Percentiles rank a stretch among this genome's conserved stretches.
Evolutionary conservation across 768 basidiomycete species (phyloP).

Genomic region (Mycena kentingensis): DNA sequence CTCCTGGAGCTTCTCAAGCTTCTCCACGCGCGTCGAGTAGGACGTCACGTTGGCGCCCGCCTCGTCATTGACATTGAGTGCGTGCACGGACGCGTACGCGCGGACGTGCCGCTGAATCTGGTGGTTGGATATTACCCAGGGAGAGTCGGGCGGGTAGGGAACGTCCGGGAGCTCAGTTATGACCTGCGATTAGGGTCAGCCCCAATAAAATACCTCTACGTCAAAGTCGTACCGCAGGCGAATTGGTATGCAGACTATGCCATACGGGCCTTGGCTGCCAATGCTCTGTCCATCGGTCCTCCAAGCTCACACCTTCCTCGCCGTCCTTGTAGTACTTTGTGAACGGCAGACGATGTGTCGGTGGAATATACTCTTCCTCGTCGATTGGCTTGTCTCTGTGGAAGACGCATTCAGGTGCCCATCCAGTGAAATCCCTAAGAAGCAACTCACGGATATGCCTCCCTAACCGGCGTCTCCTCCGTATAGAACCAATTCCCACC

Average conservation of each 20-base stretch:
- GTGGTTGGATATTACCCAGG: conserved; percentile 25
- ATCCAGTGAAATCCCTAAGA: no score
- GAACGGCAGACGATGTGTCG: conserved; percentile 9
- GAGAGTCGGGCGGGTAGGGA: conserved; percentile 22
- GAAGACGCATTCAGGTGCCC: no score
- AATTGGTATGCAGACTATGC: conserved; percentile 23
- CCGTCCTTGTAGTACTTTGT: conserved; percentile 18
- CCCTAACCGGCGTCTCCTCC: conserved; percentile 24
- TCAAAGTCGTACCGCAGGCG: conserved; percentile 9
- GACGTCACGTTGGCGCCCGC: conserved; percentile 21
- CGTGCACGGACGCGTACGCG: conserved; percentile 33
- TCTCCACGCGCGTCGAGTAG: conserved; percentile 44
- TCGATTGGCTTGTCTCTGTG: conserved; percentile 10
- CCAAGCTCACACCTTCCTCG: conserved; percentile 15
- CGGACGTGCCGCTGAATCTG: conserved; percentile 32
- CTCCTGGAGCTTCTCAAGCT: conserved; percentile 29
- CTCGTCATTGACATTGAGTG: conserved; percentile 34
- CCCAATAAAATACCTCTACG: neutral
- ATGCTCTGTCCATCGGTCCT: conserved; percentile 24
- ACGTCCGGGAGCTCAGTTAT: conserved; percentile 27
- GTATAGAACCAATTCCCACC: conserved; percentile 30
- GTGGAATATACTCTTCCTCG: conserved; percentile 7
- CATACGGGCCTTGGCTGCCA: conserved; percentile 26
- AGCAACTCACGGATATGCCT: conserved; percentile 21
- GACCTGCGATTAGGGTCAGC: conserved; percentile 2